These are phyloP conservation scores for Kwoniella pini DNA, from an alignment of 768 basidiomycete species.

Conservation along the genomic window DNA sequence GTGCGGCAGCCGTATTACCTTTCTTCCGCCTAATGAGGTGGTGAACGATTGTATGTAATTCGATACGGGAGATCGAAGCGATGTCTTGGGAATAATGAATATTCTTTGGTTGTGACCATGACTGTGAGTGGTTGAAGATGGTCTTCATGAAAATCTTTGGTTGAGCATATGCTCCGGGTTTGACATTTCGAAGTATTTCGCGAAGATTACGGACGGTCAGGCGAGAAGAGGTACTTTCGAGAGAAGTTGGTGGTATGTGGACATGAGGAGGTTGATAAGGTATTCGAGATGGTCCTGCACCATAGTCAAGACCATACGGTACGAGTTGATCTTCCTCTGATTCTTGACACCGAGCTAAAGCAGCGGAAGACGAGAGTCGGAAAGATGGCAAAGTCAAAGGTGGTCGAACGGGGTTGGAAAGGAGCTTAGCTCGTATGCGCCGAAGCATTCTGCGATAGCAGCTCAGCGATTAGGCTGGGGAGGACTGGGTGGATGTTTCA, in stretches of 20 bases:
- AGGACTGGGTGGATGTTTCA: neutral
- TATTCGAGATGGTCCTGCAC: conserved; percentile 30
- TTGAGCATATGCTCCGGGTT: conserved; percentile 18
- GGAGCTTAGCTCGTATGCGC: conserved; percentile 18
- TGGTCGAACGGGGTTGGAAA: conserved; percentile 3
- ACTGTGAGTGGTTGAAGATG: conserved; percentile 1
- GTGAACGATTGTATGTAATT: conserved; percentile 22
- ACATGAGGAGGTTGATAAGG: conserved; percentile 17
- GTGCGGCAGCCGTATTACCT: conserved; percentile 12
- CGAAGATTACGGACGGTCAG: neutral
- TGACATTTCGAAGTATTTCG: neutral
- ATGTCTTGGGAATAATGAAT: neutral
- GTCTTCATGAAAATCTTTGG: neutral
- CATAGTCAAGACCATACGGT: conserved; percentile 29
- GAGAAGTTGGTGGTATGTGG: neutral
- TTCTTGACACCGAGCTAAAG: neutral
- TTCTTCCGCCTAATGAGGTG: conserved; percentile 21
- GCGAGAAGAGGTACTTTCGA: too few relatives aligned
- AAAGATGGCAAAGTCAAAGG: neutral
- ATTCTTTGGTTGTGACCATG: neutral
- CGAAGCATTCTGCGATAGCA: conserved; percentile 20
- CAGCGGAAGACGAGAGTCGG: conserved; percentile 14
- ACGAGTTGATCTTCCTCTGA: conserved; percentile 4
- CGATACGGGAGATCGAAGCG: conserved; percentile 15
- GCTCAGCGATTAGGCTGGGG: too few relatives aligned